Evolutionary conservation across 2,329 filamentous ascomycete genomes (phyloP), one percentile per base, ranked within the genome.

Genomic region (Colletotrichum simmondsii): DNA sequence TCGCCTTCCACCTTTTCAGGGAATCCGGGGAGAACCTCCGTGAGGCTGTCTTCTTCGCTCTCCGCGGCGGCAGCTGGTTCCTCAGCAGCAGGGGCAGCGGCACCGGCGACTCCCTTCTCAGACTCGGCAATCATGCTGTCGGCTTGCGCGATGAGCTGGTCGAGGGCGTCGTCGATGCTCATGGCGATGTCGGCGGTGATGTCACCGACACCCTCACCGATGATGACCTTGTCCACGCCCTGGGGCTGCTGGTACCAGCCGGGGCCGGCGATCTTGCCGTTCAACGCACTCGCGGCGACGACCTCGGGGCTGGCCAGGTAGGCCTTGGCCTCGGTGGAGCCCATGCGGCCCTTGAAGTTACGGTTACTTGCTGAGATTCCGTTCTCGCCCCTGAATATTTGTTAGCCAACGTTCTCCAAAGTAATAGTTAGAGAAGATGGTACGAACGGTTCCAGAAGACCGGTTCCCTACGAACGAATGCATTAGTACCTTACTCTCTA

Each of bases 321-420:
- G 0, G 95, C 94, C 78, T 95, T 92, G 0, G 95, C 94, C 5
- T 94, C 90, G 3, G 89, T 91, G 16, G 89, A 92, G 3, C 95
- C 95, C 94, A 98, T 97, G 3, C 95, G 91, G 0, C 95, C 95
- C 82, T 95, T 95, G 87, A 95, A 98, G 82, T 98, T 98, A 12
- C 95, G 88, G 85, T 98, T 98, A 64, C 88, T 92, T 0, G 95
- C 94, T 73, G 88, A 92, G 76, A 98, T 95, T 26, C 95, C 95
- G 11, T 95, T 91, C 83, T 98, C 95, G n/a, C 94, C 94, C 19
- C 42, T 49, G 42, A 11, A n/a, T 49, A 19, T 11, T 10, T 22
- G 42, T 49, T 22, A 49, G 42, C 42, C 42, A 19, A 10, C 8
- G 16, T 46, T 10, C 3, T 6, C 42, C 7, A n/a, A n/a, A n/a